These are phyloP conservation scores for Elongisporangium prolatum DNA, from an alignment of 352 stramenopile species.

Conservation along the genomic window DNA sequence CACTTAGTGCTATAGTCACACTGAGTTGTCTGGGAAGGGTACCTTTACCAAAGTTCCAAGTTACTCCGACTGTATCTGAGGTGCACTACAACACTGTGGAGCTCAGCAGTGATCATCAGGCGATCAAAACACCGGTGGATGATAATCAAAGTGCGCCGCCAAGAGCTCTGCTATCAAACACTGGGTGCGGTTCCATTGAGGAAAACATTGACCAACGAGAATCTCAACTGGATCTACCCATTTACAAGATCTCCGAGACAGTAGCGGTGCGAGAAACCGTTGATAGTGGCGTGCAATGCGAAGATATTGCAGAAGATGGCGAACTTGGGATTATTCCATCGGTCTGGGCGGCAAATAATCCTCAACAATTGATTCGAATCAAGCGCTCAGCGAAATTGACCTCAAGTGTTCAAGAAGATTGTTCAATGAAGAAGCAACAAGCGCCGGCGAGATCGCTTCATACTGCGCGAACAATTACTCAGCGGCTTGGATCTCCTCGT, in stretches of 20 bases:
- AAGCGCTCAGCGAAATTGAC: no score
- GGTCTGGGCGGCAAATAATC: no score
- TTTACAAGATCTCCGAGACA: no score
- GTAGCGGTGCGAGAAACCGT: no score
- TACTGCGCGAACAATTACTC: background rate
- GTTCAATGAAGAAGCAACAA: background rate
- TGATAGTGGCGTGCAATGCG: no score
- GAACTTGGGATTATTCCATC: no score
- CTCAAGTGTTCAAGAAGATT: background rate
- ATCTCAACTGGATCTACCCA: no score
- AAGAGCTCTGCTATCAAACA: background rate
- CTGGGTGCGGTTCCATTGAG: background rate
- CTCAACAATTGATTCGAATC: no score
- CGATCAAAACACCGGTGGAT: background rate
- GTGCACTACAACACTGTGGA: no score
- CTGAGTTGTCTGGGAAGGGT: conserved; percentile 42
- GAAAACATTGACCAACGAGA: background rate
- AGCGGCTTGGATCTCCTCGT: no score
- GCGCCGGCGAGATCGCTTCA: background rate
- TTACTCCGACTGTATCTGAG: conserved; percentile 19
- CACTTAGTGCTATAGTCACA: conserved; percentile 21
- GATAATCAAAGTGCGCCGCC: conserved; percentile 6
- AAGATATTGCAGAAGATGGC: no score
- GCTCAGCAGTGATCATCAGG: no score
- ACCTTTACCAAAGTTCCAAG: conserved; percentile 27